A percentile compares a stretch with the other conserved stretches of the same genome.
These are phyloP conservation scores for Symbiodinium natans DNA, from an alignment of 73 alveolate species.

Conservation along the genomic window DNA sequence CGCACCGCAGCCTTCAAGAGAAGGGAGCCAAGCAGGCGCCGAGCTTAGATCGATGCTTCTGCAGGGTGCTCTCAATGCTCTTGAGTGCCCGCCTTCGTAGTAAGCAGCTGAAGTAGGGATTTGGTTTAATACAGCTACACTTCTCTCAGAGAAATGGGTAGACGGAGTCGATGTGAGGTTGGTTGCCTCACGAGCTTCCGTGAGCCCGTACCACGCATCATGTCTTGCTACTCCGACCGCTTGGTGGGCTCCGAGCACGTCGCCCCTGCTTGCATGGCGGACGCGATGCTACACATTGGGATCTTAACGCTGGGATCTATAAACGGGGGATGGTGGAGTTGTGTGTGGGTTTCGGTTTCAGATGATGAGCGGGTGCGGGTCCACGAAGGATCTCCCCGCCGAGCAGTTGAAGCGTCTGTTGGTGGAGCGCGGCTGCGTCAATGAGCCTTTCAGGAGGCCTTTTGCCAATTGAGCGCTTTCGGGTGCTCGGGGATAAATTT, in stretches of 20 bases:
- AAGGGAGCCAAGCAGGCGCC: not conserved
- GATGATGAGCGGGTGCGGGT: too few relatives aligned
- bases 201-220: not conserved
- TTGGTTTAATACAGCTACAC: not conserved
- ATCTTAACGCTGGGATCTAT: not conserved
- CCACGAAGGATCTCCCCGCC: not conserved
- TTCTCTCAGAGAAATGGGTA: too few relatives aligned
- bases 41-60: too few relatives aligned
- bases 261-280: slow-evolving; percentile 2
- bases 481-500: too few relatives aligned
- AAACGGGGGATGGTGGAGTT: too few relatives aligned
- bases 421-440: slow-evolving; percentile 8
- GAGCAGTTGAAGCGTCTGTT: not conserved
- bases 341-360: too few relatives aligned
- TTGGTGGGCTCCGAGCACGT: slow-evolving; percentile 5
- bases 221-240: not conserved
- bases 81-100: too few relatives aligned
- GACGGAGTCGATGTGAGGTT: not conserved
- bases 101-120: not conserved
- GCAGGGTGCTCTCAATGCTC: too few relatives aligned
- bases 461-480: too few relatives aligned
- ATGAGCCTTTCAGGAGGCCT: not conserved
- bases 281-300: not conserved
- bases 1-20: not conserved
- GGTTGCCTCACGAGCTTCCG: not conserved